Conservation (phyloP, 768 basidiomycete genomes). For the Tylopilus sp. region DNA sequence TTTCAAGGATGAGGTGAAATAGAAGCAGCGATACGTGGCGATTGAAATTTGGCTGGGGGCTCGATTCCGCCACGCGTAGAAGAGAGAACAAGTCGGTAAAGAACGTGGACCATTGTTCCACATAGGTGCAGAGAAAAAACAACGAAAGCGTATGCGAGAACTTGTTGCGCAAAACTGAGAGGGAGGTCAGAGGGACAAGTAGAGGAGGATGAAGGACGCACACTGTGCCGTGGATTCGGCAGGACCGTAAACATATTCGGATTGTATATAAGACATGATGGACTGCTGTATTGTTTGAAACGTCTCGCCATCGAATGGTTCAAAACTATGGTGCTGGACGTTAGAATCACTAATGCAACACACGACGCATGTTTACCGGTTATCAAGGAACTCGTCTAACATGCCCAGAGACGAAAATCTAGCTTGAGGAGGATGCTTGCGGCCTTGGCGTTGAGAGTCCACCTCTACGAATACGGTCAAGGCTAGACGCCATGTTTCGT, state of each 20-base stretch:
- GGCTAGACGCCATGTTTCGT: conserved; percentile 77
- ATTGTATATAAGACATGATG: conserved; percentile 76
- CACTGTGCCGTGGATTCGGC: conserved; percentile 82
- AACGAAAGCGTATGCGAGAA: conserved; percentile 88
- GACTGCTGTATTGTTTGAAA: conserved; percentile 74
- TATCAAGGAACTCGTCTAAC: conserved; percentile 79
- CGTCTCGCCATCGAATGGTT: conserved; percentile 64
- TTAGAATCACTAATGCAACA: conserved; percentile 5
- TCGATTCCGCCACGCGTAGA: conserved; percentile 58
- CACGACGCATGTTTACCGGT: conserved; percentile 53
- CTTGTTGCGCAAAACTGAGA: conserved; percentile 86
- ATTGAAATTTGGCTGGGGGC: conserved; percentile 63
- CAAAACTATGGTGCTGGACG: conserved; percentile 45
- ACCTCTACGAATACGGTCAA: conserved; percentile 68
- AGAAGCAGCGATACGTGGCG: conserved; percentile 84
- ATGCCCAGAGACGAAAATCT: conserved; percentile 80
- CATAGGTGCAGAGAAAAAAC: conserved; percentile 86
- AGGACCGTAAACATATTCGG: conserved; percentile 82
- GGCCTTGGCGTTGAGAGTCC: conserved; percentile 49
- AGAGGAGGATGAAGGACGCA: conserved; percentile 42
- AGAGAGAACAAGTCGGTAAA: conserved; percentile 75
- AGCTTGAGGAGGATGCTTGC: conserved; percentile 67
- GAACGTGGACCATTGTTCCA: conserved; percentile 82
- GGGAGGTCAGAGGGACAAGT: conserved; percentile 6
- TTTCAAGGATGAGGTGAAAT: conserved; percentile 90